Percentiles rank a stretch among this genome's conserved stretches.
These are phyloP conservation scores for Linum tenue DNA, from an alignment of 345 rosid genomes.

Conservation along the genomic window DNA sequence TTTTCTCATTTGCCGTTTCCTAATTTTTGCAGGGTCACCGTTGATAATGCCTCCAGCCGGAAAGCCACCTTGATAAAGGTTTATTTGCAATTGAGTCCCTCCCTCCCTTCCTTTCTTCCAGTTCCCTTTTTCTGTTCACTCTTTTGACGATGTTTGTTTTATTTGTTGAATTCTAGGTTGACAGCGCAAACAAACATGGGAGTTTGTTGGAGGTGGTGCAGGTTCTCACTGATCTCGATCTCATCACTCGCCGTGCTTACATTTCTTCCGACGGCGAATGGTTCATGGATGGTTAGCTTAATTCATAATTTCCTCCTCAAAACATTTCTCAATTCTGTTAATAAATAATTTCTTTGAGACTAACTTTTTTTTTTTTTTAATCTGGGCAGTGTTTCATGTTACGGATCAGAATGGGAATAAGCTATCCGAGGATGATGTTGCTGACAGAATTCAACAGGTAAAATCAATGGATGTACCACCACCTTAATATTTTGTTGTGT, in stretches of 20 bases:
- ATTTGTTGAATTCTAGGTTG: constrained; percentile 37
- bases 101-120: not conserved
- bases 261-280: constrained; percentile 81
- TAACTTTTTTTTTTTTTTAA: constrained; percentile 10
- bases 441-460: constrained; percentile 70
- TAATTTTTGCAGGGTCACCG: constrained; percentile 49
- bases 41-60: constrained; percentile 54
- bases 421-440: constrained; percentile 50
- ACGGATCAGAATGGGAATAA: constrained; percentile 65
- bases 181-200: constrained; percentile 70
- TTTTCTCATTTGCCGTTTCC: constrained; percentile 4
- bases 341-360: constrained; percentile 4
- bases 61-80: constrained; percentile 64
- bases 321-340: not conserved
- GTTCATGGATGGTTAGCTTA: constrained; percentile 76
- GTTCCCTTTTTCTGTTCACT: constrained; percentile 1
- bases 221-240: constrained; percentile 69
- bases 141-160: constrained; percentile 2
- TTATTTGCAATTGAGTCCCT: constrained; percentile 6
- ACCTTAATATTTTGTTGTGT: too few relatives aligned
- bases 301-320: not conserved
- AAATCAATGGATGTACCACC: constrained; percentile 6
- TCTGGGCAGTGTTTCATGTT: constrained; percentile 59
- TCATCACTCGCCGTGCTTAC: constrained; percentile 62
- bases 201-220: constrained; percentile 77